phyloP scores from a whole-genome alignment of 306 rosid species.

The Gynostemma pentaphyllum region DNA sequence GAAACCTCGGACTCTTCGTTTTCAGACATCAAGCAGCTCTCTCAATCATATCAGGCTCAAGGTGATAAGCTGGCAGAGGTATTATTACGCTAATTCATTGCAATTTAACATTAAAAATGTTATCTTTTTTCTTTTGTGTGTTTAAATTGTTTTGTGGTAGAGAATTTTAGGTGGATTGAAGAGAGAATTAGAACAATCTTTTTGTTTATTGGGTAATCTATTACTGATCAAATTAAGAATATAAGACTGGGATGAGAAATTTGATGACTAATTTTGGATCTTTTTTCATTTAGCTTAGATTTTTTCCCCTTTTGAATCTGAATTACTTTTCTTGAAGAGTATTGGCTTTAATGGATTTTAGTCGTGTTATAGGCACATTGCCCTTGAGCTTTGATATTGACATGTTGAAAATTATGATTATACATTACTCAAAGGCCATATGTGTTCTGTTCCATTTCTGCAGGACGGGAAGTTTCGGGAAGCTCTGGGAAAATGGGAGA shows the following conservation, averaged over 20 bases:
- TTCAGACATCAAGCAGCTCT: constrained; percentile 14
- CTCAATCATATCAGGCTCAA: constrained; percentile 20
- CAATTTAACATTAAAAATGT: background rate
- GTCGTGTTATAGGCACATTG: background rate
- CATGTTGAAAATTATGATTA: background rate
- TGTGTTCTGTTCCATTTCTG: background rate
- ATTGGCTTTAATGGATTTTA: background rate
- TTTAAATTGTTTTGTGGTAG: background rate
- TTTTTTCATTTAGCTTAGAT: background rate
- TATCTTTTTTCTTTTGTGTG: background rate
- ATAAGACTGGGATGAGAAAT: background rate
- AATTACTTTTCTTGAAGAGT: background rate
- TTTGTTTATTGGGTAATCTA: background rate
- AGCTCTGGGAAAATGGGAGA: constrained; percentile 86
- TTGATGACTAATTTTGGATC: background rate
- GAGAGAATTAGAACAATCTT: background rate
- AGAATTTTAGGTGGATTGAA: background rate
- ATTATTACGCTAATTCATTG: background rate
- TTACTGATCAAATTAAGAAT: background rate
- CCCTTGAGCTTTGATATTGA: background rate
- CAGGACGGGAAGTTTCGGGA: constrained; percentile 68
- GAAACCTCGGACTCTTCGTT: background rate
- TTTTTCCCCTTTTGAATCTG: background rate
- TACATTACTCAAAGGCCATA: background rate
- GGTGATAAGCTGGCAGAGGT: constrained; percentile 42